Base-by-base conservation (phyloP, 2,329 filamentous ascomycete species). In the Cladosporium sphaerospermum region DNA sequence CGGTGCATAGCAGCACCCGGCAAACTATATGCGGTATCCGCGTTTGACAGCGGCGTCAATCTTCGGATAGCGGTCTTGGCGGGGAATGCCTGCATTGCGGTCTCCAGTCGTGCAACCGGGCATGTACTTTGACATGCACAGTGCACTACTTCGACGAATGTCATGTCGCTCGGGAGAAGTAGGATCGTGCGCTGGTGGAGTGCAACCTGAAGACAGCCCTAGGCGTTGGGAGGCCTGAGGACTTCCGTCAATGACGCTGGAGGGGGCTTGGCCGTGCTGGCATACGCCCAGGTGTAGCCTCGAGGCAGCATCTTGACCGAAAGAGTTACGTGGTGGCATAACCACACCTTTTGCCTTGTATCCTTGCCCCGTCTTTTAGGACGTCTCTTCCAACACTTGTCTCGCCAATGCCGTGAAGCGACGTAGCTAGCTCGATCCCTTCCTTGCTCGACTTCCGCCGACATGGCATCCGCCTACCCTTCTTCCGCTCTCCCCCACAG, bases 301-400 rank as follows among this genome's bases (percentile, higher is more conserved):
- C 16, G 19, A 18, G 16, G 36, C 42, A 23, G n/a, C 31, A 42
- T 16, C 47, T 42, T 50, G 39, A 39, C 47, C 11, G n/a, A 39
- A 33, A 31, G 42, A 41, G 47, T 42, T 50, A 50, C 47, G 47
- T 50, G 47, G 47, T 42, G 42, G 47, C 47, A 50, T 36, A 14
- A 36, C n/a, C 34, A 11, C n/a, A 11, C 34, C 34, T 36, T 36
- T 36, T 36, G 34, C 34, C 34, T 36, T 11, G 34, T 9, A 11
- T 36, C 34, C 14, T 36, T 9, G 10, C 28, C 32, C n/a, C 40
- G 11, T n/a, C 16, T 10, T 16, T 6, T 40, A 28, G 23, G 23
- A 28, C 23, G 23, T 28, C 14, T 13, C 16, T 16, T 23, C 31
- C 16, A 14, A 32, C 13, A 11, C 18, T 7, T 9, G 9, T 19